A percentile compares a stretch with the other conserved stretches of the same genome.
phyloP scores from a whole-genome alignment of 495 filamentous ascomycete species.

The Tuber borchii region DNA sequence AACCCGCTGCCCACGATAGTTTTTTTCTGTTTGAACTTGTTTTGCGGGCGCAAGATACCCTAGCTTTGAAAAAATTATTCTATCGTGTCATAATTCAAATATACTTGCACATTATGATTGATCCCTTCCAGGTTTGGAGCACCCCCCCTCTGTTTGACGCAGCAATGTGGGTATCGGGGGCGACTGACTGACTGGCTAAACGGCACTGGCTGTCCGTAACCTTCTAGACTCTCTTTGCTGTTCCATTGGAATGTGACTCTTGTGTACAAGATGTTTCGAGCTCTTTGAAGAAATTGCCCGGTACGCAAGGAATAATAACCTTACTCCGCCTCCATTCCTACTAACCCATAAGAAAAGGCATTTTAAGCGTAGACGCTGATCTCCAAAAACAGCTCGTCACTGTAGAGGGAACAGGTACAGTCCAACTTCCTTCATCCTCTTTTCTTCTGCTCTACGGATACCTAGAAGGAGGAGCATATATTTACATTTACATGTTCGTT shows the following conservation, averaged over 20 bases:
- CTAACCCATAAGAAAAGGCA: conserved; percentile 45
- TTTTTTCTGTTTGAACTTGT: neutral
- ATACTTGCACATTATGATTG: conserved; percentile 47
- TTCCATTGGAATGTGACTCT: conserved; percentile 81
- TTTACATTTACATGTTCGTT: neutral
- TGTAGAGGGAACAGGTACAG: conserved; percentile 60
- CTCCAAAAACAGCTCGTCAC: conserved; percentile 61
- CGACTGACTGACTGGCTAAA: conserved; percentile 8
- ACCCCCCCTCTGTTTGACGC: neutral
- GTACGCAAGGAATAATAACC: conserved; percentile 43
- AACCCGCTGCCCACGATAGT: neutral
- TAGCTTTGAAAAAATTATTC: neutral
- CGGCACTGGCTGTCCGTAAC: neutral
- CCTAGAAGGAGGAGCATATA: conserved; percentile 41
- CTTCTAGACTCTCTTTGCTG: conserved; percentile 79
- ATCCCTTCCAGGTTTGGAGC: conserved; percentile 52
- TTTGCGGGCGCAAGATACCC: neutral
- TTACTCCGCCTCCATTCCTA: conserved; percentile 9
- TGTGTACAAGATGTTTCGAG: conserved; percentile 79
- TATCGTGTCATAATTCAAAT: conserved; percentile 11
- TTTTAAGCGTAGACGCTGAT: conserved; percentile 60
- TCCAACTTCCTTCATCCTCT: conserved; percentile 8
- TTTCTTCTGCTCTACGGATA: conserved; percentile 39
- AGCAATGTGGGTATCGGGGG: neutral
- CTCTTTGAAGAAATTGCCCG: conserved; percentile 65